phyloP scores from a whole-genome alignment of 2,329 filamentous ascomycete genomes.

The Endothia cerciana region DNA sequence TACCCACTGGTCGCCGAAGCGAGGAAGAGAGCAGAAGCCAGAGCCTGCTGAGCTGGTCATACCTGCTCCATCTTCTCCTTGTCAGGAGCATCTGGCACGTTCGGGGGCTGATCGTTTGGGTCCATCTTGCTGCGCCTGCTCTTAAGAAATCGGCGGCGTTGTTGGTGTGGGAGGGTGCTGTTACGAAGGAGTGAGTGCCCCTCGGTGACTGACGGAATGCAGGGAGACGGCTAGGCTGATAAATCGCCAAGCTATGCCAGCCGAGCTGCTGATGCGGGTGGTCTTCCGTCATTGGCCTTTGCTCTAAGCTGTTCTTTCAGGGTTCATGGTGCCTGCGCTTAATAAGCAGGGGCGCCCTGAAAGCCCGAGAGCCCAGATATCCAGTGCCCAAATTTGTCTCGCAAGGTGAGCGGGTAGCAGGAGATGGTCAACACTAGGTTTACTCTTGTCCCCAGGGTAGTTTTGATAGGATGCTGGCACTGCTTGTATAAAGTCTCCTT shows the following conservation, averaged over 20 bases:
- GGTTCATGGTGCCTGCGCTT: background rate
- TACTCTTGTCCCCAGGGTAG: background rate
- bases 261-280: conserved; percentile 5
- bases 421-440: background rate
- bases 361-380: background rate
- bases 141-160: background rate
- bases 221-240: conserved; percentile 19
- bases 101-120: conserved; percentile 47
- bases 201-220: conserved; percentile 12
- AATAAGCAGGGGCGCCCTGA: background rate
- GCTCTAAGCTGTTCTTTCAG: background rate
- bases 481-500: background rate
- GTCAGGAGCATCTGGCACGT: conserved; percentile 56
- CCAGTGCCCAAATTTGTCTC: background rate
- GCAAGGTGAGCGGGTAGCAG: background rate
- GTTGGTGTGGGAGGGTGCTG: background rate
- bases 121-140: conserved; percentile 45
- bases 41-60: conserved; percentile 26
- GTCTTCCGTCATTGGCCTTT: conserved; percentile 13
- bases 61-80: conserved; percentile 64
- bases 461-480: background rate
- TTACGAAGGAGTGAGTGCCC: conserved; percentile 6
- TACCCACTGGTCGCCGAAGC: conserved; percentile 7
- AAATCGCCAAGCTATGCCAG: conserved; percentile 18
- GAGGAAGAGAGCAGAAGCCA: background rate